Evolutionary conservation across 371 early-diverging fungal genomes (phyloP), one percentile per base, ranked within the genome.

Genomic region (Mortierella polycephala): DNA sequence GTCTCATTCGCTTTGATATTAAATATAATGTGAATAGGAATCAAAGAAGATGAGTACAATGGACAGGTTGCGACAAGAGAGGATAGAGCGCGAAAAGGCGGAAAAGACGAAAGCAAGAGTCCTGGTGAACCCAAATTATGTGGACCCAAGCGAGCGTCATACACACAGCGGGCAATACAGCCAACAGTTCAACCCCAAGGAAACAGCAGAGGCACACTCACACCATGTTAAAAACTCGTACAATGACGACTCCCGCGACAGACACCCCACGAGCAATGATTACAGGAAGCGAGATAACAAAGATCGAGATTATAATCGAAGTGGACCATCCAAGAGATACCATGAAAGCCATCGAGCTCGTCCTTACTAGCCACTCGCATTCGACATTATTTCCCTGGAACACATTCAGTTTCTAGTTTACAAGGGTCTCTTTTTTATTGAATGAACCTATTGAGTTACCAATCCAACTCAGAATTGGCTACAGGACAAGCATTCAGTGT

Each of bases 401-500:
- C 4, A 30, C 30, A 30, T 30, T 30, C 30, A 30, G 30, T 4
- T 4, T 30, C 30, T 30, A 4, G 30, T 30, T 30, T 30, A 30
- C 30, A 30, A 2, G 30, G 30, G 30, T 30, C 30, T 4, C 30
- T 30, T 30, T 30, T 30, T 30, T 30, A 30, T 30, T 30, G 30
- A 30, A 30, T 30, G 30, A 30, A 30, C 30, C 30, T 30, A 30
- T 2, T 30, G 30, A 4, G 30, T 30, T 74, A 80, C 80, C 80
- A 80, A 6, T 80, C 70, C 45, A 80, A 23, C 30, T 52, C 67
- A 30, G 74, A 46, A 9, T 69, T 57, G 18, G 56, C 56, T 0
- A 70, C 80, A n/a, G 80, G 80, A 41, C 80, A 80, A 39, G 80
- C 80, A 51, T 80, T 80, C 49, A 80, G 44, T 9, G 80, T 70